Evolutionary conservation across 2,329 filamentous ascomycete genomes (phyloP).

Genomic region (Sporothrix globosa): DNA sequence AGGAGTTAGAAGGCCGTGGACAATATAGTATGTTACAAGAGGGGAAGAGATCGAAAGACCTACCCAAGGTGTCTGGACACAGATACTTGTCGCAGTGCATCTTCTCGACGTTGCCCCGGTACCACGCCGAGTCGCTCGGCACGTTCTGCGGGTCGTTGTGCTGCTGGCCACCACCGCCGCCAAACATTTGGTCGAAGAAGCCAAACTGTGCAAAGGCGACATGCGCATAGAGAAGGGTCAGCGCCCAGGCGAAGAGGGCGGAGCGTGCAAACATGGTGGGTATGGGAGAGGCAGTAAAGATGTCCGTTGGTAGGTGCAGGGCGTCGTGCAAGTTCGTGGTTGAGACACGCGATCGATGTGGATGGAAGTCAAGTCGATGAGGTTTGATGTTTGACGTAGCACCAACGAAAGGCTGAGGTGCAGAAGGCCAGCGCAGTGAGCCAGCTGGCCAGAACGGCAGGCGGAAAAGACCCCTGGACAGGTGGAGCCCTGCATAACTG

Average conservation of each 20-base stretch:
- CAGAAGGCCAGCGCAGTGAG: neutral
- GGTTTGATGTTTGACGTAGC: neutral
- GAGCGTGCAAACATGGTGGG: neutral
- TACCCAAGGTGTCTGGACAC: constrained; percentile 81
- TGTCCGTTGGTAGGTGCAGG: too few relatives aligned
- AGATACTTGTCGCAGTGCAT: constrained; percentile 92
- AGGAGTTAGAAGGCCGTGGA: neutral
- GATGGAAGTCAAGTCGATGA: neutral
- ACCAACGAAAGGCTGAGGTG: constrained; percentile 14
- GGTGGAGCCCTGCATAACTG: constrained; percentile 5
- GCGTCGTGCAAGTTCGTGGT: neutral
- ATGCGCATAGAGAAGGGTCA: constrained; percentile 59
- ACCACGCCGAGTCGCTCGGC: constrained; percentile 80
- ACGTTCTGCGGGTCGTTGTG: constrained; percentile 73
- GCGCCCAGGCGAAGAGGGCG: constrained; percentile 47
- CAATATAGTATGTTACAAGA: neutral
- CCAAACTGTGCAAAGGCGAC: constrained; percentile 79
- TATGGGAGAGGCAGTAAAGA: neutral
- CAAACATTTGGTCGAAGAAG: constrained; percentile 99
- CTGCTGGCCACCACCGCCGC: constrained; percentile 57
- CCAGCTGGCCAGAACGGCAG: constrained; percentile 19
- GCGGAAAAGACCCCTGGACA: neutral
- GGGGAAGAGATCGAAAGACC: neutral
- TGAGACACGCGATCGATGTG: neutral
- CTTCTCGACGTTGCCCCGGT: constrained; percentile 54